phyloP scores from a whole-genome alignment of 2,329 filamentous ascomycete genomes.

The Malbranchea cinnamomea region DNA sequence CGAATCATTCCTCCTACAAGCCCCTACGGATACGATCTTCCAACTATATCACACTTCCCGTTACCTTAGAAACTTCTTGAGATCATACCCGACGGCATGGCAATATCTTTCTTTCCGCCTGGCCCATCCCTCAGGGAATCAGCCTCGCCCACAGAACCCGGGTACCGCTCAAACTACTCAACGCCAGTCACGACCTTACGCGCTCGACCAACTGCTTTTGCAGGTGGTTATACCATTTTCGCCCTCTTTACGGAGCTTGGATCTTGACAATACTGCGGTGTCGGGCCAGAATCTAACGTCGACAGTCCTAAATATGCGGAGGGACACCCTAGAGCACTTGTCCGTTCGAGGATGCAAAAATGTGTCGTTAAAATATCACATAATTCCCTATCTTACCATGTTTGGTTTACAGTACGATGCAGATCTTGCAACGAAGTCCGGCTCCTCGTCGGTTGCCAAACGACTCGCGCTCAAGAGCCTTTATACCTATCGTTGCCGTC shows the following conservation, averaged over 20 bases:
- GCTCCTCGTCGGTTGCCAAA: constrained; percentile 18
- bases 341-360: constrained; percentile 50
- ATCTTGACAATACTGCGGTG: constrained; percentile 47
- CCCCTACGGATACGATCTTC: constrained; percentile 41
- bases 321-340: constrained; percentile 41
- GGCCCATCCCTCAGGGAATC: constrained; percentile 25
- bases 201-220: constrained; percentile 42
- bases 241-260: constrained; percentile 39
- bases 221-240: constrained; percentile 42
- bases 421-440: constrained; percentile 28
- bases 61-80: constrained; percentile 39
- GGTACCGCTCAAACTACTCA: constrained; percentile 18
- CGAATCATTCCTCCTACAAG: constrained; percentile 42
- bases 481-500: constrained; percentile 48
- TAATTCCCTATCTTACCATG: constrained; percentile 42
- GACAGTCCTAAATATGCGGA: constrained; percentile 38
- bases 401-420: constrained; percentile 30
- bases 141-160: constrained; percentile 19
- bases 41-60: constrained; percentile 43
- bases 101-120: constrained; percentile 45
- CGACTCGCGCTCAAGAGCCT: constrained; percentile 42
- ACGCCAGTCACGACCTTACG: constrained; percentile 42
- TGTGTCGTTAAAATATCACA: constrained; percentile 49
- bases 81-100: constrained; percentile 45
- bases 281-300: constrained; percentile 41